Conservation (phyloP, 306 rosid species). For the Corylus heterophylla region DNA sequence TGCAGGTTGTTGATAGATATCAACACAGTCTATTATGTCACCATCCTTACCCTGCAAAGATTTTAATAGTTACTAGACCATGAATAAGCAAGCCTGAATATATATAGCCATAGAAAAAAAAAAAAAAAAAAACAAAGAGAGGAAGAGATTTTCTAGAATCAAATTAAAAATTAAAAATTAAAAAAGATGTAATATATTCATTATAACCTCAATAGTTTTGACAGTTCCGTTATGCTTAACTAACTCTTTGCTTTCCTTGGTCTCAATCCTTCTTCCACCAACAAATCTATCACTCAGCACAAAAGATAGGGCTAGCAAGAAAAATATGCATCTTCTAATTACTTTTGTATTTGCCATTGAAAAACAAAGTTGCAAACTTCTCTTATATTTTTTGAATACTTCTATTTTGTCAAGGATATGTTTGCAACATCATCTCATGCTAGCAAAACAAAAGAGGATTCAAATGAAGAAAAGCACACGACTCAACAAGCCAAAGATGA, state of each 20-base stretch:
- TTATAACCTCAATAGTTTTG: neutral
- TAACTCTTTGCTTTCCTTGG: neutral
- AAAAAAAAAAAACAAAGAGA: too few relatives aligned
- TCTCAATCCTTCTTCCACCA: neutral
- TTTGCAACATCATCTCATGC: too few relatives aligned
- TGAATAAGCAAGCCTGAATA: too few relatives aligned
- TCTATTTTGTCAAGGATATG: too few relatives aligned
- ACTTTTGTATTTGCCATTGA: neutral
- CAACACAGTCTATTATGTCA: constrained; percentile 27
- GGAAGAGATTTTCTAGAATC: too few relatives aligned
- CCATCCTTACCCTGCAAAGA: constrained; percentile 19
- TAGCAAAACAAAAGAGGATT: too few relatives aligned
- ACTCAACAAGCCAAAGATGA: too few relatives aligned
- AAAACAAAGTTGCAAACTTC: neutral
- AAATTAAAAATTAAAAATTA: too few relatives aligned
- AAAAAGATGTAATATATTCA: neutral
- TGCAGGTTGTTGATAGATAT: constrained; percentile 30
- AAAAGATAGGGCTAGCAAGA: neutral
- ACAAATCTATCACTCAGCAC: neutral
- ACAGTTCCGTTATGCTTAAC: neutral
- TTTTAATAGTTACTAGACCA: neutral
- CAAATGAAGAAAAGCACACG: too few relatives aligned
- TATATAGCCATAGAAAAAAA: too few relatives aligned
- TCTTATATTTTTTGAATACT: too few relatives aligned
- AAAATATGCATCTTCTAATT: neutral